Evolutionary conservation across 345 rosid species (phyloP).

Genomic region (Orychophragmus violaceus): DNA sequence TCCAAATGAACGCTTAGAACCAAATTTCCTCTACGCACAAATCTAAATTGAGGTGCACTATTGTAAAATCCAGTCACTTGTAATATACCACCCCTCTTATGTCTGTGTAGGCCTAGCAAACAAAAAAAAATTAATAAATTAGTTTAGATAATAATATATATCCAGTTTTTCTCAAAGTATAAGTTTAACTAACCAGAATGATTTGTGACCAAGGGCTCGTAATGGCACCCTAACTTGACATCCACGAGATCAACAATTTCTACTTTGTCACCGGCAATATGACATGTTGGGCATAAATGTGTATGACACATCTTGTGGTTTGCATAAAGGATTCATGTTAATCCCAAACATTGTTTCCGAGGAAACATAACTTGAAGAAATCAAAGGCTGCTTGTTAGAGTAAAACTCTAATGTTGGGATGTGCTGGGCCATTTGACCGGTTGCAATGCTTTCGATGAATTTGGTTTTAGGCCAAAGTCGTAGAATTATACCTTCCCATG

Average conservation of each 20-base stretch:
- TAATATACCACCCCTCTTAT: conserved; percentile 59
- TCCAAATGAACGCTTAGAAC: conserved; percentile 51
- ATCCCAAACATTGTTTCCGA: conserved; percentile 61
- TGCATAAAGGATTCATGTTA: conserved; percentile 51
- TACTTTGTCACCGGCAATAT: conserved; percentile 32
- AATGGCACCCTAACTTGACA: conserved; percentile 52
- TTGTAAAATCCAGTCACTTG: conserved; percentile 55
- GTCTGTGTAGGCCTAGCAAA: conserved; percentile 45
- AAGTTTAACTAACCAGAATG: conserved; percentile 38
- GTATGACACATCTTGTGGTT: conserved; percentile 57
- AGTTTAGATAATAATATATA: neutral
- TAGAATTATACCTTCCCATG: conserved; percentile 69
- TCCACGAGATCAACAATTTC: conserved; percentile 47
- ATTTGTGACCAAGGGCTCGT: conserved; percentile 64
- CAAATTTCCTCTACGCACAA: conserved; percentile 47
- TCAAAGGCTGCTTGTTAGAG: conserved; percentile 52
- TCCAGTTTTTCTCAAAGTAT: neutral
- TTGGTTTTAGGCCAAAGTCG: conserved; percentile 64
- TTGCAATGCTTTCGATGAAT: conserved; percentile 48
- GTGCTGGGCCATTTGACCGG: conserved; percentile 74
- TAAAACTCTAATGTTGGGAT: conserved; percentile 53
- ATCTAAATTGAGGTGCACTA: conserved; percentile 52
- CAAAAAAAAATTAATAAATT: neutral
- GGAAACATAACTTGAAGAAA: conserved; percentile 52
- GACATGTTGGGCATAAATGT: conserved; percentile 66